Base-by-base conservation (phyloP, 1,139 yeast species). In the Taphrina confusa region DNA sequence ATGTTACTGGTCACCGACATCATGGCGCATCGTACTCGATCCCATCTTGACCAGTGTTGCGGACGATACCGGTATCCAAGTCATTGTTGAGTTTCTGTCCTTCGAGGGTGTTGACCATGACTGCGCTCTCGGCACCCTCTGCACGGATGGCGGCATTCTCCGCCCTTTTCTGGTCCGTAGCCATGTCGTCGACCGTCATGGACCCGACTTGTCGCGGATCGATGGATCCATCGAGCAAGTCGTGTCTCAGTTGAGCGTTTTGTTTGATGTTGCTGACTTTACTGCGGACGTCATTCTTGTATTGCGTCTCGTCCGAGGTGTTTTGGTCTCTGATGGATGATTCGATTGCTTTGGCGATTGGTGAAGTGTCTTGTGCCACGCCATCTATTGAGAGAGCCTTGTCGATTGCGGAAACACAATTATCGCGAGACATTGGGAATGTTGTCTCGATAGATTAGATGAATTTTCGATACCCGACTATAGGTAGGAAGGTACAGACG, bases 11-110 rank as follows among this genome's bases (percentile, higher is more conserved):
- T 34, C 20, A 34, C 39, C 8, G 2, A n/a, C 11, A 4, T 42
- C 31, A 42, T 14, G 58, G 58, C n/a, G 58, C 58, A 54, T 54
- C 58, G 14, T 28, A 54, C 47, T 54, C 58, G 34, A 54, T 42
- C 14, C 58, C 58, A 20, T 54, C 51, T 23, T 54, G 58, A n/a
- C 58, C 58, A 2, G 58, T 54, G 44, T 54, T 54, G 27, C 49
- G 34, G 36, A 44, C 49, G 37, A 44, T 16, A 6, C 58, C 58
- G 20, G 34, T 28, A 31, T 54, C 58, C 20, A 33, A 12, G 30
- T 54, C 58, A 1, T 42, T 4, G 11, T 12, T 36, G 16, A 8
- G 12, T 18, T 33, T 36, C 25, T 52, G 37, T 12, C 11, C 28
- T 22, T 20, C 14, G 28, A 54, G 22, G 23, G 58, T 54, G 23